Evolutionary conservation across 163 green algal species (phyloP), one percentile per base, ranked within the genome.

Genomic region (Chlorella variabilis): DNA sequence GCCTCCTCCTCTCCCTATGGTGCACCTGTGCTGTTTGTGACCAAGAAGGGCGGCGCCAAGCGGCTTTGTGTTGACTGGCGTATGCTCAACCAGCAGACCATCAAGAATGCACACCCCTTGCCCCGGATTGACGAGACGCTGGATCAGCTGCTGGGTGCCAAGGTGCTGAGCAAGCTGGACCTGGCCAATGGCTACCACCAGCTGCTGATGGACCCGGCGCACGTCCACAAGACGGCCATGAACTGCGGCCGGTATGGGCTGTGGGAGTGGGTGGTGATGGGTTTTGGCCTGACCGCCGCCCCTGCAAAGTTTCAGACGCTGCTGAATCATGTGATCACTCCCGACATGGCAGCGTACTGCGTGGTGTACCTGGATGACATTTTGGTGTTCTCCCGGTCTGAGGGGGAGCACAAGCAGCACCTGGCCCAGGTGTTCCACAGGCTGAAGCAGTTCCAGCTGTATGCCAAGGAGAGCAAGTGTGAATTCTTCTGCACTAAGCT

Each of bases 301-400:
- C 91, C 91, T 25, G 84, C 84, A 0, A 91, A 87, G 0, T 96
- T 97, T 61, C 87, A 92, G 51, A 21, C 31, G 13, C 59, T 88
- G 0, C 92, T 93, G 84, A 92, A 94, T 62, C 42, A 83, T 18
- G 33, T 91, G 2, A 84, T 94, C 13, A 9, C 21, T 11, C 25
- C 31, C 1, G 70, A 84, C 34, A n/a, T 63, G 54, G 54, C 27
- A 41, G 21, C 20, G 45, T 63, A 33, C 9, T 62, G n/a, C 33
- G 7, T 92, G 8, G 84, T 93, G 0, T 97, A 93, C 62, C 51
- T 96, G 20, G 91, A 96, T 78, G 93, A 97, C 69, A 89, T 95
- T 31, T 67, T 95, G 1, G 82, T 97, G 0, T 93, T 85, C 65
- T 87, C 61, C 13, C 80, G 77, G n/a, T 85, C 71, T 1, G 33